A percentile compares a stretch with the other conserved stretches of the same genome.
These are phyloP conservation scores for Lactarius psammicola DNA, from an alignment of 768 basidiomycete species.

Conservation along the genomic window DNA sequence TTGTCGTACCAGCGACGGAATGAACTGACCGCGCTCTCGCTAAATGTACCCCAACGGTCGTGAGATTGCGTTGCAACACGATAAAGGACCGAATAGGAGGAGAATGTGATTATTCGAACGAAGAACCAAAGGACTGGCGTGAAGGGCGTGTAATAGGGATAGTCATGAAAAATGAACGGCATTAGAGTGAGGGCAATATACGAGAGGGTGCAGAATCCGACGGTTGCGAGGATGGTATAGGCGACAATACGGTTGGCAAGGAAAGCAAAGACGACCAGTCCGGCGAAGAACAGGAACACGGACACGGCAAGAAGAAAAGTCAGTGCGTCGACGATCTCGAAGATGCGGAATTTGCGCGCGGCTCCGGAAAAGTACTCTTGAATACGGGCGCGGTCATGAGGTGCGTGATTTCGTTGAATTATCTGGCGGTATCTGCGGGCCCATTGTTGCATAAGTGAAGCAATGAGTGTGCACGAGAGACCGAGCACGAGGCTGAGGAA, in stretches of 20 bases:
- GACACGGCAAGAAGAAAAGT: neutral
- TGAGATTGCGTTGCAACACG: too few relatives aligned
- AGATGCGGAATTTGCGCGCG: constrained; percentile 41
- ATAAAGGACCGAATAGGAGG: neutral
- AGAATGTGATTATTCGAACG: neutral
- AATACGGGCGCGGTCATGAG: neutral
- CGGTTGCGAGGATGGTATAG: neutral
- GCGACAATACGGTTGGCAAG: neutral
- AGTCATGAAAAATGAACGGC: neutral
- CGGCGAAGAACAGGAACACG: neutral
- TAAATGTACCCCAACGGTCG: too few relatives aligned
- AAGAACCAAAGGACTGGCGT: neutral
- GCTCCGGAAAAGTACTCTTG: constrained; percentile 37
- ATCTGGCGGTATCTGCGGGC: neutral
- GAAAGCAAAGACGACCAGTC: constrained; percentile 2
- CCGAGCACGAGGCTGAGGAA: constrained; percentile 2
- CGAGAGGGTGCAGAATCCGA: neutral
- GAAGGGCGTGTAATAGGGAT: neutral
- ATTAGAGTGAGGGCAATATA: neutral
- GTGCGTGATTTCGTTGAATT: neutral
- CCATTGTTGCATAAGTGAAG: constrained; percentile 7
- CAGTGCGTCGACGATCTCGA: constrained; percentile 41
- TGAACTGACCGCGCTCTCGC: too few relatives aligned
- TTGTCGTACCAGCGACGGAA: too few relatives aligned
- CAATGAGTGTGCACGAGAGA: neutral